Evolutionary conservation across 192 early-diverging fungal genomes (phyloP).

Genomic region (Mortierella claussenii): DNA sequence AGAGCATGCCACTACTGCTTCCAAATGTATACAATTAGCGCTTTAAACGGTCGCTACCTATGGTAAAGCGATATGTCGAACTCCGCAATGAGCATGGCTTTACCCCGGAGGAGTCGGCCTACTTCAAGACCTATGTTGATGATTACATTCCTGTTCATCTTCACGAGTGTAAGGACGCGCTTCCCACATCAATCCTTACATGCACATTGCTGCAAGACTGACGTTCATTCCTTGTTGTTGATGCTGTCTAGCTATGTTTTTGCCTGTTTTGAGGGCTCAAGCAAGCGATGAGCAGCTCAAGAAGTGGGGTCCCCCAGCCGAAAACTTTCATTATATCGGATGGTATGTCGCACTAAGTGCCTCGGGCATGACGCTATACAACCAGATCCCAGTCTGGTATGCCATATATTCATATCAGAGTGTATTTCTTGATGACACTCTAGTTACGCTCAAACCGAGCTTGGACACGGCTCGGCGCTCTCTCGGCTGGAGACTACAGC

Average conservation of each 20-base stretch:
- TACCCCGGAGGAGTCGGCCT: constrained; percentile 51
- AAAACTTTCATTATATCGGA: constrained; percentile 61
- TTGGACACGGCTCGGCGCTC: constrained; percentile 81
- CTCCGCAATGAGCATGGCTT: constrained; percentile 56
- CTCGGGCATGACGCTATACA: too few species aligned
- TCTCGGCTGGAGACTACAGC: constrained; percentile 90
- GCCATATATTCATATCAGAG: too few species aligned
- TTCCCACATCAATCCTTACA: too few species aligned
- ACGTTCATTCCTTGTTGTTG: neutral
- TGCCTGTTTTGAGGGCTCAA: constrained; percentile 59
- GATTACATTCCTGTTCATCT: constrained; percentile 61
- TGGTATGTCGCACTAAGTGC: too few species aligned
- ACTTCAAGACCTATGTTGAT: constrained; percentile 59
- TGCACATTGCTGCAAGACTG: too few species aligned
- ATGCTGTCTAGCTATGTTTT: constrained; percentile 62
- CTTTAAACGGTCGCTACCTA: constrained; percentile 56
- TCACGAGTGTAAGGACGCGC: constrained; percentile 29
- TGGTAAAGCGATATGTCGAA: constrained; percentile 60
- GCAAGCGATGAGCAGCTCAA: constrained; percentile 61
- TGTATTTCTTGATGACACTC: too few species aligned
- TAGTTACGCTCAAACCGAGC: constrained; percentile 69
- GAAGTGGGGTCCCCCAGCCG: constrained; percentile 59
- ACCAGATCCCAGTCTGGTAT: too few species aligned
- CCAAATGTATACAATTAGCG: constrained; percentile 29
- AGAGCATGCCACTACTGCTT: too few species aligned